Evolutionary conservation across 1,139 yeast genomes (phyloP), one percentile per base, ranked within the genome.

Genomic region (Hyphopichia khmerensis): DNA sequence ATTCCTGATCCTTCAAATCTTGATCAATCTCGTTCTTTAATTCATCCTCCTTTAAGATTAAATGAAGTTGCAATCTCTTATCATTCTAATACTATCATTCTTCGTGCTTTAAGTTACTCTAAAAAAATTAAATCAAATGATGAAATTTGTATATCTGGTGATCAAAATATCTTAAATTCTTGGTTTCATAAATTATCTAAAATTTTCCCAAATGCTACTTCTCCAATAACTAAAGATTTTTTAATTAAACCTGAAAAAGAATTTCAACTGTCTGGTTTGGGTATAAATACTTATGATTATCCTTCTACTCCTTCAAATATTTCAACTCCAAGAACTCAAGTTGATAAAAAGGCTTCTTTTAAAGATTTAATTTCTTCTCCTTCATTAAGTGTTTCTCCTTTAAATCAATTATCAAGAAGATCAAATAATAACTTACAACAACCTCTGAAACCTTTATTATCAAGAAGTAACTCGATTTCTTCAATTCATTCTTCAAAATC

Each of bases 11-110:
- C 43, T 7, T 55, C 53, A 4, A 38, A 35, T 13, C 49, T 51
- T 21, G 38, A 42, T 16, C 43, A 37, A 4, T 46, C 58, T 4
- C 53, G 75, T 35, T 62, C 67, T 2, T 59, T 73, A 24, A 49
- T 72, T 49, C 71, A 56, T 47, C 78, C 78, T n/a, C 79, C 79
- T 2, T 72, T 70, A 48, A 53, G 72, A 46, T 40, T 56, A 33
- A 61, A 60, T 41, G 72, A 67, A 41, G 52, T 66, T 17, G 52
- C 65, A 2, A 47, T 63, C 32, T 11, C 51, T 19, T 54, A 49
- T 32, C 51, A 59, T n/a, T 47, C 48, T 24, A 47, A 56, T 13
- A 52, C 47, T 17, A 51, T 69, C n/a, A 45, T 53, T 5, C 57
- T 68, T 38, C 60, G 52, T 30, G 48, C 69, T 3, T 59, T 67